phyloP scores from a whole-genome alignment of 306 rosid genomes.

The Inga oerstediana region DNA sequence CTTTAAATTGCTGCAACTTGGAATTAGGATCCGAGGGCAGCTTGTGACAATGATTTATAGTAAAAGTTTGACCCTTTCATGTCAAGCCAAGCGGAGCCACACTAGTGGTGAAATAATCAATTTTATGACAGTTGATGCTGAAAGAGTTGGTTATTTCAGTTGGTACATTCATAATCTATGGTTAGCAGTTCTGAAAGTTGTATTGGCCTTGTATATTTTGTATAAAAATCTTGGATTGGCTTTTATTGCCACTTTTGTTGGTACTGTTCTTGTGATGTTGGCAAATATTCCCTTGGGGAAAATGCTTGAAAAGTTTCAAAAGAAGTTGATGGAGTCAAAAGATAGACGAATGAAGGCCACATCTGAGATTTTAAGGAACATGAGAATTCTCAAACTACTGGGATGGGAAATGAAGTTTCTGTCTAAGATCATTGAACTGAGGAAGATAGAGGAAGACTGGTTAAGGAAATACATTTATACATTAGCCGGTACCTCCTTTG shows the following conservation, averaged over 20 bases:
- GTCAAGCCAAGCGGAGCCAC: conserved; percentile 48
- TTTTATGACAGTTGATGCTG: conserved; percentile 59
- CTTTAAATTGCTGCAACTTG: conserved; percentile 47
- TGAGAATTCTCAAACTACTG: conserved; percentile 66
- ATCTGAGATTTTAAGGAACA: conserved; percentile 61
- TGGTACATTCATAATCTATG: conserved; percentile 47
- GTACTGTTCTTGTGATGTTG: conserved; percentile 50
- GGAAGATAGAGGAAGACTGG: conserved; percentile 49
- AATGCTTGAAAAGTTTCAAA: conserved; percentile 46
- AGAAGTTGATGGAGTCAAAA: conserved; percentile 58
- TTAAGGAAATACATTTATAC: conserved; percentile 48
- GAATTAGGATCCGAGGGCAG: conserved; percentile 40
- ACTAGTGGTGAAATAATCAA: conserved; percentile 58
- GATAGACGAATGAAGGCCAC: conserved; percentile 62
- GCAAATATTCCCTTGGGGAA: conserved; percentile 52
- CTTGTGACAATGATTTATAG: conserved; percentile 44
- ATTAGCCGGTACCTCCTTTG: conserved; percentile 33
- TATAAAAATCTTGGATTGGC: conserved; percentile 56
- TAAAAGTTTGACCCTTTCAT: conserved; percentile 42
- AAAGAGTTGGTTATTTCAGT: conserved; percentile 45
- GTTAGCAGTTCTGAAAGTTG: conserved; percentile 46
- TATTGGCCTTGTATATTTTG: conserved; percentile 43
- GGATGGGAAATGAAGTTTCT: conserved; percentile 77
- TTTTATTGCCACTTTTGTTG: conserved; percentile 47
- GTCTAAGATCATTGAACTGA: conserved; percentile 41